Base-by-base conservation (phyloP, 1,284 basidiomycete species). In the Singerocomus rubriflavus region DNA sequence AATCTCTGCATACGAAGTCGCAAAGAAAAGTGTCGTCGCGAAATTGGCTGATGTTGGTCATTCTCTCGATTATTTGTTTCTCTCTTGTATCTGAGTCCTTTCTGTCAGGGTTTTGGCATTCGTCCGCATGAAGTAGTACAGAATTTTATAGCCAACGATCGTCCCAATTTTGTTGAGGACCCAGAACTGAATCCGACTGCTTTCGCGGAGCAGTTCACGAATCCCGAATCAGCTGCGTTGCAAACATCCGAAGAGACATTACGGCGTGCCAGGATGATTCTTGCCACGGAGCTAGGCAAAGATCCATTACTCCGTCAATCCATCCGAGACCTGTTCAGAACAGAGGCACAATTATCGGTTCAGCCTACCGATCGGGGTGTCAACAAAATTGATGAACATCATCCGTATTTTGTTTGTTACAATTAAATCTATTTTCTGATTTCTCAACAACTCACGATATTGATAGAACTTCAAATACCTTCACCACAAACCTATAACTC, bases 381-480 rank as follows among this genome's bases (percentile, higher is more conserved):
- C 57, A 76, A 76, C 26, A 93, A 95, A 67, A 98, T 99, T 46
- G 91, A 95, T 62, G 85, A 94, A 57, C 82, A 87, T 59, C 91
- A 98, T 69, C 82, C 85, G 0, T 97, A 91, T 71, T 93, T 86
- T 65, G 95, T 94, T 65, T 57, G 92, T 79, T 17, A 13, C 30
- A 29, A n/a, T 46, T n/a, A 8, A 38, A 39, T 39, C 26, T 32
- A 16, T 32, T 37, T 26, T 50, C 40, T 43, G 26, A 17, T 33
- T 21, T 42, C 21, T 5, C 39, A 16, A 37, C 59, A 30, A 66
- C 34, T 11, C 30, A 25, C 38, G 25, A n/a, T 37, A 36, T 34
- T 43, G 30, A 17, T 59, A 97, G 93, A 85, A 85, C 60, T 99
- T 99, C 82, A 99, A 99, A 76, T 99, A 98, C 73, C 77, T 99